Evolutionary conservation across 768 basidiomycete species (phyloP).

Genomic region (Tephrocybe sp.): DNA sequence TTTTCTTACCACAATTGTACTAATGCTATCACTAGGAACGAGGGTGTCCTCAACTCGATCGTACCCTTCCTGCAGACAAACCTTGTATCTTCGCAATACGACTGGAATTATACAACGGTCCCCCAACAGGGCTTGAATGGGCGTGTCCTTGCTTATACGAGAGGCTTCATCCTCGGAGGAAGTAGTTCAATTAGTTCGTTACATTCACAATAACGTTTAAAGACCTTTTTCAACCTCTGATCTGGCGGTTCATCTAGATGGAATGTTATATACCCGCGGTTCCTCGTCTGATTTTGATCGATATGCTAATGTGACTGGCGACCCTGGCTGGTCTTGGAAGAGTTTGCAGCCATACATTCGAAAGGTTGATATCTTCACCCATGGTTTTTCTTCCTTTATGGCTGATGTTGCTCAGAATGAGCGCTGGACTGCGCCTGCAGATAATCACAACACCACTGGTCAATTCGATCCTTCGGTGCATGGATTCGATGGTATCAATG

Average conservation of each 20-base stretch:
- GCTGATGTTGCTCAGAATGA: conserved; percentile 21
- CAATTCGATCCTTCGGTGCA: conserved; percentile 29
- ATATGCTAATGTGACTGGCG: conserved; percentile 21
- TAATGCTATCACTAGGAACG: conserved; percentile 12
- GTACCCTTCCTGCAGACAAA: conserved; percentile 19
- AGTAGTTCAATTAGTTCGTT: conserved; percentile 28
- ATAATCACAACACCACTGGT: conserved; percentile 25
- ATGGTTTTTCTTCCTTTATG: neutral
- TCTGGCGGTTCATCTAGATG: conserved; percentile 22
- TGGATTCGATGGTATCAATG: conserved; percentile 23
- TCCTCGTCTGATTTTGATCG: conserved; percentile 26
- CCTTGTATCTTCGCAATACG: conserved; percentile 17
- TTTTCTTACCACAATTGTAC: too few species aligned
- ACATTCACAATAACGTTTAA: neutral
- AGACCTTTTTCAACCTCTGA: neutral
- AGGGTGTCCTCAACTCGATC: conserved; percentile 17
- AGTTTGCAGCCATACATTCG: conserved; percentile 10
- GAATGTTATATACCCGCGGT: conserved; percentile 25
- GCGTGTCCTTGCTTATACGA: conserved; percentile 14
- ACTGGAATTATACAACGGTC: conserved; percentile 30
- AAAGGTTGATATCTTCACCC: neutral
- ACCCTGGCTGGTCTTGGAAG: conserved; percentile 30
- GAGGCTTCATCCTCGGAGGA: conserved; percentile 29
- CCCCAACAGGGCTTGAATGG: conserved; percentile 20
- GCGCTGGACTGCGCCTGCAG: conserved; percentile 21